These are phyloP conservation scores for Backusella macrospora DNA, from an alignment of 192 early-diverging fungal species.

Conservation along the genomic window DNA sequence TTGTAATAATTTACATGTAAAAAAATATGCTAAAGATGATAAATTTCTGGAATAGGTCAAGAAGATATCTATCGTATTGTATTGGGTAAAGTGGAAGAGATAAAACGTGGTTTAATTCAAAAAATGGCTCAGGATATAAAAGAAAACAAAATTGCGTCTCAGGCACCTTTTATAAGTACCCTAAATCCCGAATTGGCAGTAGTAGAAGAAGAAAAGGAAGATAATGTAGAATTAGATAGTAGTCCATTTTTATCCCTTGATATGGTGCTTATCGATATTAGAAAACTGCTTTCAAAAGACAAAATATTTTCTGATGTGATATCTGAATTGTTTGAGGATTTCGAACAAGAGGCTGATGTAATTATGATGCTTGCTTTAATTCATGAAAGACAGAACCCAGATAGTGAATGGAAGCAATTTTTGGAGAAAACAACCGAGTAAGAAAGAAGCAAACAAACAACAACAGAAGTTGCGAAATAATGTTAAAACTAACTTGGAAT, in stretches of 20 bases:
- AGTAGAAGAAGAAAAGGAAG: not conserved
- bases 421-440: conserved; percentile 20
- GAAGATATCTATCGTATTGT: conserved; percentile 25
- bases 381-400: conserved; percentile 20
- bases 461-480: not conserved
- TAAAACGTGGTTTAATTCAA: conserved; percentile 15
- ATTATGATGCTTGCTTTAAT: conserved; percentile 37
- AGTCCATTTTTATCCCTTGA: conserved; percentile 19
- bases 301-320: conserved; percentile 18
- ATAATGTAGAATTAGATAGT: conserved; percentile 1
- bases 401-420: conserved; percentile 34
- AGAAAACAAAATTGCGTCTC: not conserved
- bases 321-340: conserved; percentile 27
- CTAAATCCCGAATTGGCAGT: conserved; percentile 8
- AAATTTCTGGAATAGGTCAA: conserved; percentile 31
- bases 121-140: conserved; percentile 15
- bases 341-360: conserved; percentile 37
- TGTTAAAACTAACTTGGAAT: too few relatives aligned
- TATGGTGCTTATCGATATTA: conserved; percentile 26
- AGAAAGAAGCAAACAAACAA: not conserved
- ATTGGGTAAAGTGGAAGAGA: not conserved
- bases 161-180: conserved; percentile 34
- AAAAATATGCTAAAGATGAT: not conserved
- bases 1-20: not conserved
- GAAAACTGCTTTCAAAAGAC: conserved; percentile 20